phyloP scores from a whole-genome alignment of 129 eudicot species.

The Heracleum sosnowskyi region DNA sequence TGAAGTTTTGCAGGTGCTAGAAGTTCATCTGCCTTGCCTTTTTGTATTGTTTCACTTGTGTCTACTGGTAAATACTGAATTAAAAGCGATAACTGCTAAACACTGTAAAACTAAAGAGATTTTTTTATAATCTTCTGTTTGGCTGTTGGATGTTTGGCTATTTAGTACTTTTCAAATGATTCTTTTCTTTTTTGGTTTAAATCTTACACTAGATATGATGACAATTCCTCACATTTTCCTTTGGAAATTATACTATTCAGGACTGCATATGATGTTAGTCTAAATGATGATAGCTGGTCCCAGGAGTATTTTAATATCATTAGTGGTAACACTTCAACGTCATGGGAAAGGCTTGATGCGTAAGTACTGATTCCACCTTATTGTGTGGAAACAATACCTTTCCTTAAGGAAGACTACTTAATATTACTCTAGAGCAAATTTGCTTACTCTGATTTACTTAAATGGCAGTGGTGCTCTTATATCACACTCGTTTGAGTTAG shows the following conservation, averaged over 20 bases:
- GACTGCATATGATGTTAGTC: conserved; percentile 78
- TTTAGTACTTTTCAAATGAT: neutral
- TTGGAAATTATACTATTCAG: conserved; percentile 27
- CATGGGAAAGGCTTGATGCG: conserved; percentile 98
- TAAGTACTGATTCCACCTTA: conserved; percentile 26
- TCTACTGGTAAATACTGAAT: too few relatives aligned
- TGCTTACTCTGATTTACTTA: conserved; percentile 10
- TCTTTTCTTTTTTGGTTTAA: neutral
- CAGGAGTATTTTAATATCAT: conserved; percentile 47
- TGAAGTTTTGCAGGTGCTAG: neutral
- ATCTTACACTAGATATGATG: neutral
- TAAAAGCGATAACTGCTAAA: too few relatives aligned
- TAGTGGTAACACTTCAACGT: conserved; percentile 61
- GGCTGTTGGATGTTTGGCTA: neutral
- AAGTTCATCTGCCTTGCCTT: neutral
- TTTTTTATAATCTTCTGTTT: neutral
- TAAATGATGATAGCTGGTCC: conserved; percentile 75
- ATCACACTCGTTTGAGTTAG: conserved; percentile 81
- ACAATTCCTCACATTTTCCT: neutral
- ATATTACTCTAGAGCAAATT: neutral
- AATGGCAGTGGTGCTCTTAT: conserved; percentile 52
- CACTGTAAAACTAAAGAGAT: neutral
- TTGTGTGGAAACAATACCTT: neutral
- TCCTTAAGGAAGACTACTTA: conserved; percentile 1
- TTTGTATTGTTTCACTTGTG: too few relatives aligned